phyloP scores from a whole-genome alignment of 2,329 filamentous ascomycete genomes.

The Colletotrichum orbiculare region DNA sequence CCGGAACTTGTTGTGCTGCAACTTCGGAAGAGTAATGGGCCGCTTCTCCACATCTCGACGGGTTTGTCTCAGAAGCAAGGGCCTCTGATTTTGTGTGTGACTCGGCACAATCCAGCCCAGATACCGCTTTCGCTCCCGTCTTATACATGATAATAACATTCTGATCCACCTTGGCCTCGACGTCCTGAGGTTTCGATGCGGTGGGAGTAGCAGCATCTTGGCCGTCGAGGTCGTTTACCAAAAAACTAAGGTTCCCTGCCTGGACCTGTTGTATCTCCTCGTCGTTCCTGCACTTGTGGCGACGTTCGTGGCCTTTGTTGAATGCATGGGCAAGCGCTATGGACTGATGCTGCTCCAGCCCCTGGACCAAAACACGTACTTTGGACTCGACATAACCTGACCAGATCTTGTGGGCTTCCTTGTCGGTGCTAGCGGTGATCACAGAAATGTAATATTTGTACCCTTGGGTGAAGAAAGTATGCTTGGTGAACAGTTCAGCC shows the following conservation, averaged over 20 bases:
- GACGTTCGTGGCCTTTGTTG: slow-evolving; percentile 90
- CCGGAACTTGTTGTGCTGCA: background rate
- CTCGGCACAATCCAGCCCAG: too few relatives aligned
- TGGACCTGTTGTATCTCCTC: slow-evolving; percentile 64
- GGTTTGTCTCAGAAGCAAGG: too few relatives aligned
- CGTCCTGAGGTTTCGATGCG: slow-evolving; percentile 21
- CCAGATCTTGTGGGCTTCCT: slow-evolving; percentile 88
- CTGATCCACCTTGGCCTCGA: slow-evolving; percentile 31
- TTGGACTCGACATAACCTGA: slow-evolving; percentile 95
- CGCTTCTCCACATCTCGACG: slow-evolving; percentile 30
- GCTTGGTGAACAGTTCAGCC: slow-evolving; percentile 89
- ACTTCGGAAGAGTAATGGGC: background rate
- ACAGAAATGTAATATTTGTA: slow-evolving; percentile 98
- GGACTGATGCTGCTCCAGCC: slow-evolving; percentile 81
- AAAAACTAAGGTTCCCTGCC: slow-evolving; percentile 61
- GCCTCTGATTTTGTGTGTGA: too few relatives aligned
- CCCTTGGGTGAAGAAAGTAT: slow-evolving; percentile 91
- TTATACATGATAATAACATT: slow-evolving; percentile 40
- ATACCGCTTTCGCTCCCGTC: slow-evolving; percentile 4
- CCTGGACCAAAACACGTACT: slow-evolving; percentile 84
- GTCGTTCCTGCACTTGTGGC: slow-evolving; percentile 74
- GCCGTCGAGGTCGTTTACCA: slow-evolving; percentile 51
- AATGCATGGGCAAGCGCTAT: slow-evolving; percentile 90
- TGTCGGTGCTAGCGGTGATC: slow-evolving; percentile 82
- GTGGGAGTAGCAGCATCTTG: slow-evolving; percentile 39